These are phyloP conservation scores for Trametes villosa DNA, from an alignment of 768 basidiomycete species.

Conservation along the genomic window DNA sequence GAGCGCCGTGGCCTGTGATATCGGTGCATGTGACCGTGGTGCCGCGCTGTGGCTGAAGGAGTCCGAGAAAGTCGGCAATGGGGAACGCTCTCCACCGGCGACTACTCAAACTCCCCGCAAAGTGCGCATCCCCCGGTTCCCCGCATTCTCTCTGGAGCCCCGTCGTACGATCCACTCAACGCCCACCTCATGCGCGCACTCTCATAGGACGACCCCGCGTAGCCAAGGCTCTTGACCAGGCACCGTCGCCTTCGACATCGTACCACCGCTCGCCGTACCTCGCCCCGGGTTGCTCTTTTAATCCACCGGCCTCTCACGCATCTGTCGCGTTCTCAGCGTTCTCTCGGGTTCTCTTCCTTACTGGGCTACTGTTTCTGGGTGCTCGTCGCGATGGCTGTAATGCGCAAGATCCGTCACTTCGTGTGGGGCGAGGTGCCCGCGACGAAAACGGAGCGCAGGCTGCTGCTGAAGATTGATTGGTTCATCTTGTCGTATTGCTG, in stretches of 20 bases:
- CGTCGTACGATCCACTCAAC: conserved; percentile 1
- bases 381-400: conserved; percentile 3
- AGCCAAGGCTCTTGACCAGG: neutral
- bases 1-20: neutral
- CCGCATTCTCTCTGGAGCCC: neutral
- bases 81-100: conserved; percentile 11
- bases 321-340: neutral
- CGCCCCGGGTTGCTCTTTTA: neutral
- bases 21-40: neutral
- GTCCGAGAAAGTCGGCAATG: conserved; percentile 1
- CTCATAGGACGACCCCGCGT: conserved; percentile 6
- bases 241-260: neutral
- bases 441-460: conserved; percentile 48
- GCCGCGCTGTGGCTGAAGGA: neutral
- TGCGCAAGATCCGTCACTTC: conserved; percentile 31
- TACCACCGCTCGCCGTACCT: neutral
- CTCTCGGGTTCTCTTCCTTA: neutral
- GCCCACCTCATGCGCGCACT: neutral
- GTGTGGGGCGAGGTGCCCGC: conserved; percentile 45
- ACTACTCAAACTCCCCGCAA: neutral
- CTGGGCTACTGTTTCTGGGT: neutral
- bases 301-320: neutral
- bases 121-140: neutral
- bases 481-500: conserved; percentile 75
- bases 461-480: conserved; percentile 64